These are phyloP conservation scores for Amesomyces nigricolor DNA, from an alignment of 2,329 filamentous ascomycete genomes.

Conservation along the genomic window DNA sequence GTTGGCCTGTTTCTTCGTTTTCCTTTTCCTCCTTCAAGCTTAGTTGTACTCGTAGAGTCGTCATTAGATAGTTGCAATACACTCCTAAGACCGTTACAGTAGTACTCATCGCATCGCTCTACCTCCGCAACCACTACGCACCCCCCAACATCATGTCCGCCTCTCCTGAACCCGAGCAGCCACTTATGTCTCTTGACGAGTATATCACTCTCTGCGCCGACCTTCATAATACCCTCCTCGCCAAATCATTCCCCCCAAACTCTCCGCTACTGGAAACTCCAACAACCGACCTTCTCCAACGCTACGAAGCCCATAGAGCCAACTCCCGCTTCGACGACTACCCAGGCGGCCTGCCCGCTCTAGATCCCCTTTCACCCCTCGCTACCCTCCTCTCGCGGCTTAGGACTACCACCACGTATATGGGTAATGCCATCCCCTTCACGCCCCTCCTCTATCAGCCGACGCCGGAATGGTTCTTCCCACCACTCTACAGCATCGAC, in stretches of 20 bases:
- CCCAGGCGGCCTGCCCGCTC: neutral
- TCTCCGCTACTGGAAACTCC: neutral
- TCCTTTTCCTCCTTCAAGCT: too few relatives aligned
- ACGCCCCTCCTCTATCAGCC: constrained; percentile 4
- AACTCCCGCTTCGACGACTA: neutral
- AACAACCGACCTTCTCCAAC: constrained; percentile 2
- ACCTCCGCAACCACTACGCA: neutral
- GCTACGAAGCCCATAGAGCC: neutral
- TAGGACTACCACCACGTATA: neutral
- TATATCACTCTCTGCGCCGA: constrained; percentile 4
- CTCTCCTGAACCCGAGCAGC: neutral
- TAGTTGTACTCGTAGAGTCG: too few relatives aligned
- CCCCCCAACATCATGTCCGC: neutral
- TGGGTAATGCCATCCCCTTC: neutral
- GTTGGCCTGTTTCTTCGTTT: too few relatives aligned
- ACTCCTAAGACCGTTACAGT: too few relatives aligned
- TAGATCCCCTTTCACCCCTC: neutral
- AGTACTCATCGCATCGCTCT: too few relatives aligned
- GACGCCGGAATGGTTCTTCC: constrained; percentile 1
- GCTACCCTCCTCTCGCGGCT: neutral
- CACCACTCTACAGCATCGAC: neutral
- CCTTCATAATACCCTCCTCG: neutral
- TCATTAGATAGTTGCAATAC: too few relatives aligned
- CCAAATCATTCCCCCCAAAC: neutral
- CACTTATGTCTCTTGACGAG: constrained; percentile 1